phyloP scores from a whole-genome alignment of 305 asterid species.

The Fraxinus xanthoxyloides region DNA sequence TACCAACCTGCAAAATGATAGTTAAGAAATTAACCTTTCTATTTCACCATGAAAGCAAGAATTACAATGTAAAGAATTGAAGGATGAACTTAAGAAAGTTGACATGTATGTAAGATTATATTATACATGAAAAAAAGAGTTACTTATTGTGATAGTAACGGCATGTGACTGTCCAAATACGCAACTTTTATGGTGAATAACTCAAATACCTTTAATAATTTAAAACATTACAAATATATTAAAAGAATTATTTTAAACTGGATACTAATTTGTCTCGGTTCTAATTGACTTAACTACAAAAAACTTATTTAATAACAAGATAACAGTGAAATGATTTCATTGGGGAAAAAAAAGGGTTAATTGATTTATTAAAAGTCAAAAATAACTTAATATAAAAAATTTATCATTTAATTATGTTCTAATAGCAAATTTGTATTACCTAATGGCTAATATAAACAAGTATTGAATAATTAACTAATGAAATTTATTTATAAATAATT shows the following conservation, averaged over 20 bases:
- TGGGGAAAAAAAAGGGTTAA: neutral
- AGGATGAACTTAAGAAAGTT: constrained; percentile 6
- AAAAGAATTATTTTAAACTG: neutral
- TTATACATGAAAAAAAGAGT: neutral
- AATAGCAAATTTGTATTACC: neutral
- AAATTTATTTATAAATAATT: neutral
- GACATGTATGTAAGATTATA: constrained; percentile 1
- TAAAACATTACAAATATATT: neutral
- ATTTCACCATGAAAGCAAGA: constrained; percentile 22
- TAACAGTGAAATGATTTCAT: neutral
- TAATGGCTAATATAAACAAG: neutral
- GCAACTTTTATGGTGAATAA: neutral
- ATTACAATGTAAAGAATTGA: constrained; percentile 11
- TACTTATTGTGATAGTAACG: neutral
- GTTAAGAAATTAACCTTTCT: constrained; percentile 24
- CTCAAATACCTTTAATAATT: neutral
- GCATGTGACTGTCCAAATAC: neutral
- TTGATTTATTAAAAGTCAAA: neutral
- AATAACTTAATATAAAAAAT: neutral
- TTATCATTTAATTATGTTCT: neutral
- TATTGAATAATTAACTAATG: neutral
- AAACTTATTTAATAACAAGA: neutral
- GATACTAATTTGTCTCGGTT: neutral
- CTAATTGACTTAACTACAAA: neutral
- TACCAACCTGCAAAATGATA: constrained; percentile 75